Evolutionary conservation across 495 filamentous ascomycete genomes (phyloP), one percentile per base, ranked within the genome.

Genomic region (Hyphodiscus hymeniophilus): DNA sequence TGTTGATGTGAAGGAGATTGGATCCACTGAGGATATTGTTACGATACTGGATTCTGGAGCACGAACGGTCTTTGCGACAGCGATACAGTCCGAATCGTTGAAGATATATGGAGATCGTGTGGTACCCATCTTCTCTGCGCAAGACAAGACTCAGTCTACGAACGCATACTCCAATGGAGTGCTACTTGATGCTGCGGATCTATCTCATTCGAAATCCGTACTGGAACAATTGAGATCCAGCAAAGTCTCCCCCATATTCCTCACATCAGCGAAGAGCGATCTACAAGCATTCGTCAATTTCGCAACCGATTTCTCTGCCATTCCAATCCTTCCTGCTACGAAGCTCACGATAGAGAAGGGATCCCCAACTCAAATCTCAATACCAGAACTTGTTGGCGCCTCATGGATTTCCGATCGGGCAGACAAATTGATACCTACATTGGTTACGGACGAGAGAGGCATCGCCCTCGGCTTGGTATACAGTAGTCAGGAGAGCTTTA

Each of bases 391-490:
- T 22, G 68, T 97, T 26, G 79, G 85, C 24, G 68, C 76, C 0
- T 70, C 74, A 12, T 82, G 85, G 57, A 78, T 74, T 16, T 86
- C 84, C n/a, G 91, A 97, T 60, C 74, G 89, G 28, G 57, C 73
- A n/a, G 94, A 95, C 61, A 82, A 85, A 5, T 67, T 98, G 7
- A 76, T 91, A 50, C 83, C 90, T 2, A 97, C 92, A 0, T 70
- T 94, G 5, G 92, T 98, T 2, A 83, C 81, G 13, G 88, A 97
- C 63, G 89, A 95, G 66, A 69, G 82, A n/a, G 92, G 89, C 0
- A 65, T 81, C 1, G 87, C 85, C 17, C 71, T 98, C 12, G 92
- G 92, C 0, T 60, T 97, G 47, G 92, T 97, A 2, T 98, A 95
- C 72, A 95, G 89, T 61, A 95, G 82, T 48, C 75, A 82, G 52